These are phyloP conservation scores for Lachnellula hyalina DNA, from an alignment of 2,329 filamentous ascomycete species.

Conservation along the genomic window DNA sequence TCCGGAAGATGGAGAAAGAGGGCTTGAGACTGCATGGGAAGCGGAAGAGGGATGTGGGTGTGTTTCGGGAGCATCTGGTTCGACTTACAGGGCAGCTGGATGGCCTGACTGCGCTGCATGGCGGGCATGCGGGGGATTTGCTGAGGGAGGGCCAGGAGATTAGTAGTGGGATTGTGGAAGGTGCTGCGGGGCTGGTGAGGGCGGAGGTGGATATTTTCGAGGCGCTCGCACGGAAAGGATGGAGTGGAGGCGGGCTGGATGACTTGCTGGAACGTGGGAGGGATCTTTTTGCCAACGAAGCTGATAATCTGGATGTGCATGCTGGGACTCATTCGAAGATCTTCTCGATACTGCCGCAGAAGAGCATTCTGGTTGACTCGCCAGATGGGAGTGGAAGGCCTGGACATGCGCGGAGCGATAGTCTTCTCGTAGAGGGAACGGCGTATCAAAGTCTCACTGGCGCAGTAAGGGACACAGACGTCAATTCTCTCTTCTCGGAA, in stretches of 20 bases:
- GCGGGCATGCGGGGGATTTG: conserved; percentile 53
- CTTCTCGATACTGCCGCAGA: conserved; percentile 60
- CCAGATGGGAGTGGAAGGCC: conserved; percentile 32
- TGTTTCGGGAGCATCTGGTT: conserved; percentile 58
- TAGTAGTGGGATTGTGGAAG: conserved; percentile 56
- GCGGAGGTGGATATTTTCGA: conserved; percentile 69
- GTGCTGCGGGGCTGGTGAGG: conserved; percentile 58
- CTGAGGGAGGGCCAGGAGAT: conserved; percentile 61
- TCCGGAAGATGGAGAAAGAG: conserved; percentile 59
- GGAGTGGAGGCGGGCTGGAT: conserved; percentile 61
- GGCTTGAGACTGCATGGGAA: conserved; percentile 55
- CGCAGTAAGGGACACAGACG: conserved; percentile 38
- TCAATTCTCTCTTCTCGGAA: conserved; percentile 50
- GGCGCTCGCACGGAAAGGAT: conserved; percentile 60
- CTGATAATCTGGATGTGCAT: conserved; percentile 28
- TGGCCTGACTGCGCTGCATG: conserved; percentile 55
- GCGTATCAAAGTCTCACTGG: conserved; percentile 54
- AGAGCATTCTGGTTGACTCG: conserved; percentile 55
- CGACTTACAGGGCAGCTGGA: conserved; percentile 58
- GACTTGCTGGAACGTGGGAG: conserved; percentile 59
- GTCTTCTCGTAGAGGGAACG: conserved; percentile 47
- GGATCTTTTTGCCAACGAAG: conserved; percentile 52
- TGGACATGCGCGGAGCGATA: conserved; percentile 40
- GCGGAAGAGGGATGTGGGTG: conserved; percentile 54
- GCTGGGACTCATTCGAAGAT: conserved; percentile 43